These are phyloP conservation scores for Leccinum sublutescens DNA, from an alignment of 768 basidiomycete genomes.

Conservation along the genomic window DNA sequence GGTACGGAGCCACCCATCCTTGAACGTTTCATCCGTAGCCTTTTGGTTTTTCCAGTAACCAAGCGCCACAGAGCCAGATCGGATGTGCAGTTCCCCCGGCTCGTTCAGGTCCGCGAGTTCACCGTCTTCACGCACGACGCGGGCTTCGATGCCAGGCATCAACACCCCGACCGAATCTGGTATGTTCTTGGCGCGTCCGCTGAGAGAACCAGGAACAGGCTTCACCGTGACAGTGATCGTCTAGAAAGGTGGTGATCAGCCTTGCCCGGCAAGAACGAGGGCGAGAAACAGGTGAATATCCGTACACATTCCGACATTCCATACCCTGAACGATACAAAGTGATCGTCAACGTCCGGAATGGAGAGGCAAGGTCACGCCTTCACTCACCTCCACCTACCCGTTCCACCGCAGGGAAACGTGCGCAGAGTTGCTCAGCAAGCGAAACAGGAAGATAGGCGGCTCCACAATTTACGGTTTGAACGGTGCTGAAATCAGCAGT, in stretches of 20 bases:
- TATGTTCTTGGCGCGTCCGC: slow-evolving; percentile 39
- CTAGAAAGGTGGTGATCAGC: slow-evolving; percentile 32
- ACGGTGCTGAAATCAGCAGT: slow-evolving; percentile 56
- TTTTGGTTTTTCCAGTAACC: slow-evolving; percentile 76
- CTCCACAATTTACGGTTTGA: slow-evolving; percentile 46
- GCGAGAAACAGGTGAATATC: slow-evolving; percentile 2
- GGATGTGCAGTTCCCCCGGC: slow-evolving; percentile 64
- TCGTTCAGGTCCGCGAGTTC: slow-evolving; percentile 52
- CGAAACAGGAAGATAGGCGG: slow-evolving; percentile 63
- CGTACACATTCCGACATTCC: slow-evolving; percentile 70
- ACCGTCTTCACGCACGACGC: slow-evolving; percentile 60
- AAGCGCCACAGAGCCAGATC: slow-evolving; percentile 51
- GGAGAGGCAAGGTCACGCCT: neutral
- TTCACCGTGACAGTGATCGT: slow-evolving; percentile 51
- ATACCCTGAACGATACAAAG: slow-evolving; percentile 46
- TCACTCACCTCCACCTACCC: slow-evolving; percentile 46
- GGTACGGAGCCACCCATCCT: slow-evolving; percentile 69
- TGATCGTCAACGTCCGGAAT: slow-evolving; percentile 3
- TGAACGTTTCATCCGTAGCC: slow-evolving; percentile 65
- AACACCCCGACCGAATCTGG: slow-evolving; percentile 56
- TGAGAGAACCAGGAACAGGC: slow-evolving; percentile 45
- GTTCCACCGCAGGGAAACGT: slow-evolving; percentile 35
- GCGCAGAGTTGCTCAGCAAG: slow-evolving; percentile 43
- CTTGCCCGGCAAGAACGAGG: neutral
- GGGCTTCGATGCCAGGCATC: slow-evolving; percentile 61